Evolutionary conservation across 345 rosid genomes (phyloP).

Genomic region (Moricandia arvensis): DNA sequence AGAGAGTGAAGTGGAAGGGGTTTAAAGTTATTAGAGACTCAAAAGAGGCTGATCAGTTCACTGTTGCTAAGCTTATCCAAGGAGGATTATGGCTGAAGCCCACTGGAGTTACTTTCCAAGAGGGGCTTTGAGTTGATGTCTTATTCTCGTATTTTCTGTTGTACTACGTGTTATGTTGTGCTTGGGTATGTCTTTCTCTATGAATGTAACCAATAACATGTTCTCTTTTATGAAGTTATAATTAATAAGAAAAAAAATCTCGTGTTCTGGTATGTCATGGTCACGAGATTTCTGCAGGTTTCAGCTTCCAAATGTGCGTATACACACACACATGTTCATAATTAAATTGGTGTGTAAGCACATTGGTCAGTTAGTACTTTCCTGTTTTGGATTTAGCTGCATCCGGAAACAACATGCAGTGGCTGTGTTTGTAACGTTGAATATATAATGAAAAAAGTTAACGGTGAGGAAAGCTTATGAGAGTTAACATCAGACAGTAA

Average conservation of each 20-base stretch:
- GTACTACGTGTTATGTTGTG: constrained; percentile 27
- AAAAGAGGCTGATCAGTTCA: constrained; percentile 62
- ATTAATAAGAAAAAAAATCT: constrained; percentile 3
- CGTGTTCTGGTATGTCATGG: background rate
- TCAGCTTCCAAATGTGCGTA: background rate
- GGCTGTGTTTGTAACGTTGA: constrained; percentile 11
- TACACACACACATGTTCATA: background rate
- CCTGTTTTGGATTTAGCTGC: background rate
- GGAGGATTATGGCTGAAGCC: constrained; percentile 76
- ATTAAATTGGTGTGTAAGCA: background rate
- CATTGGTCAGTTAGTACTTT: background rate
- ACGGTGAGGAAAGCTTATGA: constrained; percentile 8
- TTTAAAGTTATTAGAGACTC: constrained; percentile 51
- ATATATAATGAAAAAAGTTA: background rate
- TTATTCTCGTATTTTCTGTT: background rate
- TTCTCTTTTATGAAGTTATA: background rate
- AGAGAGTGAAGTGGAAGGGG: constrained; percentile 71
- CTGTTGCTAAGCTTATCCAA: constrained; percentile 67
- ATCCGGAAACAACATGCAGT: background rate
- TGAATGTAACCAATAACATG: background rate
- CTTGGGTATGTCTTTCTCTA: constrained; percentile 12
- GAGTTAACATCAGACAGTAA: constrained; percentile 5
- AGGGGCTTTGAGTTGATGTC: constrained; percentile 42
- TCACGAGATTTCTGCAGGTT: background rate
- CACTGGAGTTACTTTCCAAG: constrained; percentile 65